Evolutionary conservation across 257 asterid genomes (phyloP), one percentile per base, ranked within the genome.

Genomic region (Capsicum chinense): DNA sequence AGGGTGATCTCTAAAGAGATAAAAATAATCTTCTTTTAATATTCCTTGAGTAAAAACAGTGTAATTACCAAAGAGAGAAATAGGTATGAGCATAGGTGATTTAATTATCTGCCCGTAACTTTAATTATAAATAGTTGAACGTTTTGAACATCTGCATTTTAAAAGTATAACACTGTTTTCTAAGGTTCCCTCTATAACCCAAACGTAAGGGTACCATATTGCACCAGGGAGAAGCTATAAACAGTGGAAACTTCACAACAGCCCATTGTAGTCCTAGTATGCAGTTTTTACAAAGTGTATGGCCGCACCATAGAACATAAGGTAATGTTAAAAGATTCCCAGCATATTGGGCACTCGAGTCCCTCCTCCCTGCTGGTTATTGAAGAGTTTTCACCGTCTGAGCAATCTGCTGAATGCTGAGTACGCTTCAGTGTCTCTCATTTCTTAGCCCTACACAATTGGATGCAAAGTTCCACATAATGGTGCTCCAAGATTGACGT

Each of bases 271-370:
- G 89, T 79, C 96, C 98, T 7, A 94, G 88, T 85, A 94, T 91
- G 91, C 99, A 95, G 90, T 95, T 93, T 85, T 95, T 95, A 90
- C 99, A 95, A n/a, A 95, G 89, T n/a, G 99, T 94, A 86, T 95
- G 99, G 42, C 99, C 98, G 82, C 98, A 93, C 98, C 98, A 95
- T 73, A 95, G 86, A 83, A 95, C 98, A 63, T 93, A 95, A 35
- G 99, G 99, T 35, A 94, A 95, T 92, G 92, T 95, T 95, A 83
- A 95, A 94, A 60, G 97, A 95, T 85, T 95, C 99, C 92, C 96
- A 93, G 90, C 99, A 95, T 87, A 95, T 93, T 1, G 99, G 99
- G 86, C 99, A 95, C 83, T 95, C 99, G 63, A 95, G 89, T 58
- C 96, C 96, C 83, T 92, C 93, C 69, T 91, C 96, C 86, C 92